phyloP scores from a whole-genome alignment of 2,329 filamentous ascomycete species.

The Myrmaecium sp. region DNA sequence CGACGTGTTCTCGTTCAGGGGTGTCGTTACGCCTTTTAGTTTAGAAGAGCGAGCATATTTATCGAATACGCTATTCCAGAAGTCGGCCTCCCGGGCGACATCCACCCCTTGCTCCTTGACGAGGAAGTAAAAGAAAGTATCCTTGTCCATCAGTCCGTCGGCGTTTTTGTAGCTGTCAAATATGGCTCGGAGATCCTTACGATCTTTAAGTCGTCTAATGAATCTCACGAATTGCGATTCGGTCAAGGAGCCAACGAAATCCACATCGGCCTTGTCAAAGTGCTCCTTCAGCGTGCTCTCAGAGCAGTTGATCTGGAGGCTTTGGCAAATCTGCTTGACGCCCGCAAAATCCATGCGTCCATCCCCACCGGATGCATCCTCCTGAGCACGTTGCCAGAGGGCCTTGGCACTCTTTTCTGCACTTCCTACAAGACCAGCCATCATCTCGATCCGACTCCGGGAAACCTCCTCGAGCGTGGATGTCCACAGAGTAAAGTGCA shows the following conservation, averaged over 20 bases:
- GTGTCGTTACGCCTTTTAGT: conserved; percentile 12
- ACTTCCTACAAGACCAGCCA: conserved; percentile 68
- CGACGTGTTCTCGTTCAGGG: conserved; percentile 5
- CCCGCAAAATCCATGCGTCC: conserved; percentile 62
- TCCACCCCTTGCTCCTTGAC: conserved; percentile 58
- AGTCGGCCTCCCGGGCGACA: conserved; percentile 43
- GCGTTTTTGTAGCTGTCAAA: conserved; percentile 44
- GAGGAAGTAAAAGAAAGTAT: conserved; percentile 64
- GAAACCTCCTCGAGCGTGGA: conserved; percentile 69
- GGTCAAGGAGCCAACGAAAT: conserved; percentile 48
- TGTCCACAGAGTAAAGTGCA: conserved; percentile 64
- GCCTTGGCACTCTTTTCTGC: conserved; percentile 61
- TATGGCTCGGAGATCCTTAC: conserved; percentile 63
- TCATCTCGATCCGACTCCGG: conserved; percentile 72
- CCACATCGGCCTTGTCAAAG: conserved; percentile 57
- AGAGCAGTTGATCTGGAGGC: conserved; percentile 81
- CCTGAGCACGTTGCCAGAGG: conserved; percentile 79
- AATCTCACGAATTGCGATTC: conserved; percentile 74
- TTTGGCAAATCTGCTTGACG: conserved; percentile 71
- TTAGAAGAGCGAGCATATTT: conserved; percentile 36
- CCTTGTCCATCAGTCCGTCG: conserved; percentile 46
- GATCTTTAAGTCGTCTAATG: conserved; percentile 63
- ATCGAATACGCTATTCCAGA: conserved; percentile 59
- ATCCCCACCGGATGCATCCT: conserved; percentile 45
- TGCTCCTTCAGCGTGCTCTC: conserved; percentile 54